A percentile compares a stretch with the other conserved stretches of the same genome.
These are phyloP conservation scores for Gracilaria caudata DNA, from an alignment of 23 red algal species.

Conservation along the genomic window DNA sequence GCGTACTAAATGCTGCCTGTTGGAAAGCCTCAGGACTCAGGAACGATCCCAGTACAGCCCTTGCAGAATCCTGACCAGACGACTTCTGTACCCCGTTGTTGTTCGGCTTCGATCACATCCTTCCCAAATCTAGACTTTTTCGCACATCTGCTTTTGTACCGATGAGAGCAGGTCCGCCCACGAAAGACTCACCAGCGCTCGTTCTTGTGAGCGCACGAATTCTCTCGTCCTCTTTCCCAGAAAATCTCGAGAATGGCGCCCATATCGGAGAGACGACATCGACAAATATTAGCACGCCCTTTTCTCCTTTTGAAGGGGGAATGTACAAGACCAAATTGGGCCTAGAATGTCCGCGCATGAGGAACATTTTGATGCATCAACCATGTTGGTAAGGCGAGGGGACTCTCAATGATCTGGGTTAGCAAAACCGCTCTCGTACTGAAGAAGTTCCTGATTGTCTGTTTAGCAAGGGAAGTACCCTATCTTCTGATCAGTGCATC, in stretches of 20 bases:
- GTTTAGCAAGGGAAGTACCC: neutral
- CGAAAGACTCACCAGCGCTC: neutral
- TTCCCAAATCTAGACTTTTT: constrained; percentile 11
- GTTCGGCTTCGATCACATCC: constrained; percentile 15
- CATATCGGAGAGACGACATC: constrained; percentile 42
- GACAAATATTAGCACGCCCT: constrained; percentile 22
- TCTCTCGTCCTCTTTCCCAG: neutral
- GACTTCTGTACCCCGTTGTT: neutral
- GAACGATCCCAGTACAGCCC: constrained; percentile 14
- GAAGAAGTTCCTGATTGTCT: neutral
- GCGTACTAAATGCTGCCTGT: constrained; percentile 29
- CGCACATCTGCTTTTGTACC: constrained; percentile 24
- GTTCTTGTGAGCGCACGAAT: constrained; percentile 9
- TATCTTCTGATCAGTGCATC: neutral
- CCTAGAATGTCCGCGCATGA: constrained; percentile 1
- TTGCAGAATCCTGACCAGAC: neutral
- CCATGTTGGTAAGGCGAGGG: neutral
- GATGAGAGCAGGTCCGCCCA: constrained; percentile 2
- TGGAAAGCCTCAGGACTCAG: constrained; percentile 4
- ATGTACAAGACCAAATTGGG: neutral
- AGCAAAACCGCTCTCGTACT: constrained; percentile 7
- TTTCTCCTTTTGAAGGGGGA: neutral
- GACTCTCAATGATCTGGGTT: constrained; percentile 33
- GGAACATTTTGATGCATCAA: neutral
- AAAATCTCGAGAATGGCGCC: constrained; percentile 24